Evolutionary conservation across 495 filamentous ascomycete species (phyloP), one percentile per base, ranked within the genome.

Genomic region (Penicillium flavigenum): DNA sequence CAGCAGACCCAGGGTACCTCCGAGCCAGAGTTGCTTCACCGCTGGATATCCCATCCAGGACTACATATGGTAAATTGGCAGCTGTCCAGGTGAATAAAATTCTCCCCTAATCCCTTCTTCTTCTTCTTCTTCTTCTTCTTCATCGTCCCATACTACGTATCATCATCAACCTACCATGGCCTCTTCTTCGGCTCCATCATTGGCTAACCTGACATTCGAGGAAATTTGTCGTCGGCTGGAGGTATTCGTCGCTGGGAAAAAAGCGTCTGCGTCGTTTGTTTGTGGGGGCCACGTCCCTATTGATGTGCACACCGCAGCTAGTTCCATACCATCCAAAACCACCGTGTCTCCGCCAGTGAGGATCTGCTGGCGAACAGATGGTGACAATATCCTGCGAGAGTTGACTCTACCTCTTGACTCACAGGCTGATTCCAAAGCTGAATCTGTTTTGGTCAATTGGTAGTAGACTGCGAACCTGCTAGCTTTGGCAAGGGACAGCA

Each of bases 401-500:
- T 17, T 60, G 16, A 32, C 54, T 6, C 26, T 66, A 14, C 60
- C 63, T 5, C 4, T 63, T 36, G n/a, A 12, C 17, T n/a, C n/a
- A 0, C 52, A 27, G 14, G 31, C n/a, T 1, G 1, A 12, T 16
- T 4, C 26, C 49, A 16, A 39, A 3, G 16, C 41, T 6, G n/a
- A 17, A 19, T 11, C 22, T 7, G 29, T 29, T 17, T 9, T 58
- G n/a, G 14, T 12, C 50, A 63, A 19, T 61, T 80, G 2, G 57
- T 77, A 5, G n/a, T 54, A 1, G 72, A 70, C 47, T 79, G 72
- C 43, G 49, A 64, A 26, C 75, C 77, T 5, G 80, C 81, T 1
- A 77, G 64, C 8, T 84, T 83, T 63, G 82, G 82, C 0, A 54
- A 52, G 34, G 69, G 66, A 0, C 65, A 74, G 7, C 54, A 79